Evolutionary conservation across 345 rosid genomes (phyloP).

Genomic region (Salix koriyanagi): DNA sequence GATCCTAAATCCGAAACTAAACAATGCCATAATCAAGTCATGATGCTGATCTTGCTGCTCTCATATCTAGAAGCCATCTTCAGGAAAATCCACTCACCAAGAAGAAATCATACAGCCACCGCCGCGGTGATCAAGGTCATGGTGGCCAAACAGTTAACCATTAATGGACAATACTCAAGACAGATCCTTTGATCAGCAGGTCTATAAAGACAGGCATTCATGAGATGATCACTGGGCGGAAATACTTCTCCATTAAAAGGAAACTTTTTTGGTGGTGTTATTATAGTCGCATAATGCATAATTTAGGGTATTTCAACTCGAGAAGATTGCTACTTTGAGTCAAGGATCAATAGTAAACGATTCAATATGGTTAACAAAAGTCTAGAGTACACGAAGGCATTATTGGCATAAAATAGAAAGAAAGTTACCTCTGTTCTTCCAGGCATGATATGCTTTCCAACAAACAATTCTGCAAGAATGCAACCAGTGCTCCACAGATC

Average conservation of each 20-base stretch:
- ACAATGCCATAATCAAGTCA: neutral
- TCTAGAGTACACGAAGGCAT: neutral
- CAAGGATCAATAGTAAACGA: neutral
- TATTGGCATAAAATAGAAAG: neutral
- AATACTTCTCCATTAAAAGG: neutral
- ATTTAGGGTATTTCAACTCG: neutral
- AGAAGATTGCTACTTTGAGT: neutral
- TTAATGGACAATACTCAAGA: neutral
- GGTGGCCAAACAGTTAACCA: neutral
- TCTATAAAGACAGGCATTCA: neutral
- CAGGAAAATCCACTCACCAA: neutral
- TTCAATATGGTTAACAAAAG: neutral
- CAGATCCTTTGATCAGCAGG: neutral
- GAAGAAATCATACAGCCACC: neutral
- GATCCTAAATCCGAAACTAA: neutral
- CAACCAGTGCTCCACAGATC: constrained; percentile 73
- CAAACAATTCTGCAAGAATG: constrained; percentile 59
- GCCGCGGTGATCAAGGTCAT: neutral
- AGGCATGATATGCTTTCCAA: constrained; percentile 68
- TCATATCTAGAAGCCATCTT: neutral
- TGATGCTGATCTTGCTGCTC: neutral
- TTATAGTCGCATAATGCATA: neutral
- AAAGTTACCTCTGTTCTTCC: constrained; percentile 64
- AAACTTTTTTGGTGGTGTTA: neutral
- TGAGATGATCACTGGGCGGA: neutral